Conservation (phyloP, 2,329 filamentous ascomycete genomes). For the Massarina eburnea region DNA sequence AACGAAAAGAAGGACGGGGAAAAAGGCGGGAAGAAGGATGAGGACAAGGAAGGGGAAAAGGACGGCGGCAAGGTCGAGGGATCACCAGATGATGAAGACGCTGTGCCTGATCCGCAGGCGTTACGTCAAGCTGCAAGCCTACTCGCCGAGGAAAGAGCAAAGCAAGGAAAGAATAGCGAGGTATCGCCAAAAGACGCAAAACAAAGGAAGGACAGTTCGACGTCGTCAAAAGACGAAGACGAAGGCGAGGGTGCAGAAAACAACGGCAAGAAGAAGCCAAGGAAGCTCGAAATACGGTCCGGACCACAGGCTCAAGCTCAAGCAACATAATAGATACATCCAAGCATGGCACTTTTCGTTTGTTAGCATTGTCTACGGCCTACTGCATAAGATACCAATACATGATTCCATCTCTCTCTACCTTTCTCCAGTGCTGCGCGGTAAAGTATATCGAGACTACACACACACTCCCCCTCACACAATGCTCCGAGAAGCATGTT, state of each 20-base stretch:
- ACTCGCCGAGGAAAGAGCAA: slow-evolving; percentile 19
- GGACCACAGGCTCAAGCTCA: not conserved
- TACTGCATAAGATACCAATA: too few species aligned
- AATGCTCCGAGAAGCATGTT: too few species aligned
- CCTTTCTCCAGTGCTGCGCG: too few species aligned
- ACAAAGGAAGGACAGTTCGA: too few species aligned
- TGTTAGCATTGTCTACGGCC: not conserved
- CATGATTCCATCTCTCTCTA: too few species aligned
- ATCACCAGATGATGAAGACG: slow-evolving; percentile 21
- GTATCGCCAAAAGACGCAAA: not conserved
- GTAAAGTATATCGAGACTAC: too few species aligned
- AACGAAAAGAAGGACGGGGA: slow-evolving; percentile 11
- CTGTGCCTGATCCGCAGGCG: slow-evolving; percentile 27
- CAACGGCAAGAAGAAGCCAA: slow-evolving; percentile 7
- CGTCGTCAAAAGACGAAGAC: not conserved
- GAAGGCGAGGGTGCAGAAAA: not conserved
- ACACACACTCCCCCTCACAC: too few species aligned
- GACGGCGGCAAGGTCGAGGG: slow-evolving; percentile 5
- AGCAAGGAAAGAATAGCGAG: slow-evolving; percentile 8
- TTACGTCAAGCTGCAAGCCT: slow-evolving; percentile 27
- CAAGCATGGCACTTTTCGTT: too few species aligned
- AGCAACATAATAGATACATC: not conserved
- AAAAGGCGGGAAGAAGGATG: slow-evolving; percentile 8
- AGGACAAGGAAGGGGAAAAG: slow-evolving; percentile 6
- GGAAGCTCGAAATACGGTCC: slow-evolving; percentile 13